These are phyloP conservation scores for Ballota nigra DNA, from an alignment of 257 asterid species.

Conservation along the genomic window DNA sequence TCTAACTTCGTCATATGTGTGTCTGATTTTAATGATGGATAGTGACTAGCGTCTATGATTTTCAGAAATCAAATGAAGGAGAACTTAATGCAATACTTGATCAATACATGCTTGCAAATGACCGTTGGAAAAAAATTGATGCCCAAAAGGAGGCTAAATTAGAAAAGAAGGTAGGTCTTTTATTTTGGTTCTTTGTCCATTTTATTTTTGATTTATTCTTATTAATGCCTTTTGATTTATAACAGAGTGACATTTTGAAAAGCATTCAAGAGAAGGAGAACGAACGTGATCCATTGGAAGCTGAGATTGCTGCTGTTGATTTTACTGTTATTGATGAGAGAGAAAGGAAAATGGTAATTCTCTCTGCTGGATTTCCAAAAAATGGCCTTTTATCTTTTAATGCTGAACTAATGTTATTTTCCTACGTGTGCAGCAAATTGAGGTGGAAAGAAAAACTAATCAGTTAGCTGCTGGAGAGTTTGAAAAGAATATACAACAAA, in stretches of 20 bases:
- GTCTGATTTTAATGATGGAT: constrained; percentile 15
- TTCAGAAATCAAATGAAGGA: constrained; percentile 58
- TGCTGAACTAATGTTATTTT: constrained; percentile 22
- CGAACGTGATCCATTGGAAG: constrained; percentile 67
- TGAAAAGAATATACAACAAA: constrained; percentile 40
- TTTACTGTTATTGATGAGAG: constrained; percentile 67
- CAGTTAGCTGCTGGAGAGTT: constrained; percentile 63
- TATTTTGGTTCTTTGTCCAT: background rate
- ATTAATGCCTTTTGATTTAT: constrained; percentile 21
- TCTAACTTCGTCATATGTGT: constrained; percentile 7
- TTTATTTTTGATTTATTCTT: constrained; percentile 16
- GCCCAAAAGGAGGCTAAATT: constrained; percentile 69
- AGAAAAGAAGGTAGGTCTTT: constrained; percentile 57
- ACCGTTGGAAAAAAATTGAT: constrained; percentile 56
- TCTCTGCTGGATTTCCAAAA: constrained; percentile 19
- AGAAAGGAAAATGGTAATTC: constrained; percentile 66
- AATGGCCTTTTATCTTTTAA: constrained; percentile 15
- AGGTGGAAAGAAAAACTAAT: constrained; percentile 61
- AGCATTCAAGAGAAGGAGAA: constrained; percentile 59
- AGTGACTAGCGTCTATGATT: constrained; percentile 30
- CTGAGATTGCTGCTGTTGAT: constrained; percentile 52
- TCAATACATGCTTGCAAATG: constrained; percentile 56
- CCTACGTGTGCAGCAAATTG: constrained; percentile 53
- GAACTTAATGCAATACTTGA: constrained; percentile 48
- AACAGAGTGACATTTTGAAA: constrained; percentile 52